A percentile compares a stretch with the other conserved stretches of the same genome.
These are phyloP conservation scores for Epicoccum nigrum DNA, from an alignment of 2,329 filamentous ascomycete species.

Conservation along the genomic window DNA sequence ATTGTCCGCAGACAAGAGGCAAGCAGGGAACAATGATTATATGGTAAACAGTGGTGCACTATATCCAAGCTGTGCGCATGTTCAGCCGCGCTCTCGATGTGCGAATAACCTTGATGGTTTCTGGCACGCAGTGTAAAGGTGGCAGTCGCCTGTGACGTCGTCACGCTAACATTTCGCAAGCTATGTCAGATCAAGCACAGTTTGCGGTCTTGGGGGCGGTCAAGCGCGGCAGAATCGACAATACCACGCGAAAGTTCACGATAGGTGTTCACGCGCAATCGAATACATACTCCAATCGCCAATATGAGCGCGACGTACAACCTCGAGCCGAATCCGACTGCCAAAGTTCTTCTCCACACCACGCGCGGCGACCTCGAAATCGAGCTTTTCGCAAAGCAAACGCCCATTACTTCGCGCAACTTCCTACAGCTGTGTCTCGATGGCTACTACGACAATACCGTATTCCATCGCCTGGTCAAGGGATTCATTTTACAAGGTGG, in stretches of 20 bases:
- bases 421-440: slow-evolving; percentile 95
- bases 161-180: slow-evolving; percentile 14
- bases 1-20: background rate
- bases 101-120: slow-evolving; percentile 7
- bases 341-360: slow-evolving; percentile 88
- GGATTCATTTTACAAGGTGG: slow-evolving; percentile 94
- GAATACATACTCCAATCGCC: slow-evolving; percentile 3
- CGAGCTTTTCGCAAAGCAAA: slow-evolving; percentile 94
- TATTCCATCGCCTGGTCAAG: slow-evolving; percentile 91
- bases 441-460: slow-evolving; percentile 91
- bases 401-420: slow-evolving; percentile 88
- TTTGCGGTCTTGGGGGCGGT: slow-evolving; percentile 5
- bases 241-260: slow-evolving; percentile 17
- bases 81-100: slow-evolving; percentile 11
- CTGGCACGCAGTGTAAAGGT: slow-evolving; percentile 15
- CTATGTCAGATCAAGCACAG: background rate
- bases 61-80: slow-evolving; percentile 25
- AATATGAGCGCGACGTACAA: slow-evolving; percentile 90
- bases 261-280: background rate
- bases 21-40: background rate
- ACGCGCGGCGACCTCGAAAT: slow-evolving; percentile 87
- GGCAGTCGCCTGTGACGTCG: slow-evolving; percentile 25
- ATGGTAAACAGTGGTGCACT: slow-evolving; percentile 3
- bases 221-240: slow-evolving; percentile 5
- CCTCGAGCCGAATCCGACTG: slow-evolving; percentile 91